Evolutionary conservation across 2,329 filamentous ascomycete genomes (phyloP), one percentile per base, ranked within the genome.

Genomic region (Trichoderma citrinoviride): DNA sequence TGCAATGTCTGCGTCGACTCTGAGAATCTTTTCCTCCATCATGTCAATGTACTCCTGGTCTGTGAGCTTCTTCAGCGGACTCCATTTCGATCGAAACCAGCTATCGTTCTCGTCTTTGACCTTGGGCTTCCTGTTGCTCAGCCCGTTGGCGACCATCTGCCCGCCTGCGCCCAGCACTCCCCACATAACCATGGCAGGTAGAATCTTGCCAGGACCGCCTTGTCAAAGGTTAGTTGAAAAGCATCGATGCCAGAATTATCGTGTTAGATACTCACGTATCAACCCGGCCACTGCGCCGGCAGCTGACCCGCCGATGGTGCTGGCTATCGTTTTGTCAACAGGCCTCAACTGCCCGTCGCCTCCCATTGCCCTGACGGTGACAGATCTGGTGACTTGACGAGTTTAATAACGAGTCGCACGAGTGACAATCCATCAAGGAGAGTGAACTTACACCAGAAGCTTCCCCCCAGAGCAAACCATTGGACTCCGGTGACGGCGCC

Each of bases 391-490:
- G 21, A 82, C 85, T 87, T 65, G 12, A 40, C 43, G 15, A 54
- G 49, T 14, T 41, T 57, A 72, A 64, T 55, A 25, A 19, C 6
- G 65, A 19, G 37, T 14, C 46, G 21, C 27, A 37, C 1, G 29
- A 49, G 23, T 65, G 27, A 27, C 58, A 4, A 41, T 1, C 15
- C 2, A 5, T 10, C 8, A 23, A 43, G 47, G 5, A 43, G 12
- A 3, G 1, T 14, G 8, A 47, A 77, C 85, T 72, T 80, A 88
- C 90, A 88, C 83, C 88, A 94, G 74, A 89, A 97, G 17, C 86
- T 90, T 53, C 85, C 86, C 41, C 92, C 92, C 44, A 96, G 83
- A 47, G 86, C 83, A 76, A 92, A 92, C 86, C 91, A 97, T 78
- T 96, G 92, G 46, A 91, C 80, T 19, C 91, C 90, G 23, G 89